These are phyloP conservation scores for Chlorella sp. DNA, from an alignment of 139 green algal genomes.

Conservation along the genomic window DNA sequence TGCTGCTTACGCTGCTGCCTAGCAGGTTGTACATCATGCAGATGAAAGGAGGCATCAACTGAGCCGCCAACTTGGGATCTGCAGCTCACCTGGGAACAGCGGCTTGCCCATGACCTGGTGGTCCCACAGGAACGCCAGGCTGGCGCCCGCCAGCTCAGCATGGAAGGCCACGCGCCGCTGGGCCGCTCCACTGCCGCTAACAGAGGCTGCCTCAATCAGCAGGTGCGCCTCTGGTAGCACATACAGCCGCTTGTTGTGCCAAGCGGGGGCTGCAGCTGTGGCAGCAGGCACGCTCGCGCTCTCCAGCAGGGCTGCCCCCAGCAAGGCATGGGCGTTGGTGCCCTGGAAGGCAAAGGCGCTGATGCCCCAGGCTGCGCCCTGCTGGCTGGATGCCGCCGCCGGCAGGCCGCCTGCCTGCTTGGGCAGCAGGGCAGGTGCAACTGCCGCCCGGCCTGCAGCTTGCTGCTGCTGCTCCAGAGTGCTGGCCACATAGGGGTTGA, in stretches of 20 bases:
- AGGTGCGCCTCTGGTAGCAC: constrained; percentile 39
- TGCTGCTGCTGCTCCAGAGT: constrained; percentile 51
- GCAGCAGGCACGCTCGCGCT: background rate
- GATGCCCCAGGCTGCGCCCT: constrained; percentile 29
- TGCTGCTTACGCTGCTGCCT: background rate
- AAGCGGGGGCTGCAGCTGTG: background rate
- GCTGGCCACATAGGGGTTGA: constrained; percentile 70
- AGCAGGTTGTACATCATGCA: background rate
- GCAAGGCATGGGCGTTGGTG: constrained; percentile 56
- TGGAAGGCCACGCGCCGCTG: constrained; percentile 44
- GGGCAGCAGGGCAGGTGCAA: constrained; percentile 24
- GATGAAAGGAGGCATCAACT: background rate
- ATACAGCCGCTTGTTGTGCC: constrained; percentile 33
- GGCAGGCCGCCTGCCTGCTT: constrained; percentile 24
- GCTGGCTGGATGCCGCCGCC: background rate
- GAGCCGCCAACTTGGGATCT: too few species aligned
- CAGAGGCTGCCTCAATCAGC: constrained; percentile 3
- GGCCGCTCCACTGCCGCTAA: background rate
- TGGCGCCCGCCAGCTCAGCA: constrained; percentile 44
- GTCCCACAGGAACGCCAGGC: constrained; percentile 74
- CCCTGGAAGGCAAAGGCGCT: constrained; percentile 59
- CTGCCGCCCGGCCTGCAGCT: too few species aligned
- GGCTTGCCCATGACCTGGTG: constrained; percentile 72
- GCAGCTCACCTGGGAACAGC: constrained; percentile 51
- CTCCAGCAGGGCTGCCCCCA: background rate